Evolutionary conservation across 768 basidiomycete genomes (phyloP).

Genomic region (Lactifluus pinguis): DNA sequence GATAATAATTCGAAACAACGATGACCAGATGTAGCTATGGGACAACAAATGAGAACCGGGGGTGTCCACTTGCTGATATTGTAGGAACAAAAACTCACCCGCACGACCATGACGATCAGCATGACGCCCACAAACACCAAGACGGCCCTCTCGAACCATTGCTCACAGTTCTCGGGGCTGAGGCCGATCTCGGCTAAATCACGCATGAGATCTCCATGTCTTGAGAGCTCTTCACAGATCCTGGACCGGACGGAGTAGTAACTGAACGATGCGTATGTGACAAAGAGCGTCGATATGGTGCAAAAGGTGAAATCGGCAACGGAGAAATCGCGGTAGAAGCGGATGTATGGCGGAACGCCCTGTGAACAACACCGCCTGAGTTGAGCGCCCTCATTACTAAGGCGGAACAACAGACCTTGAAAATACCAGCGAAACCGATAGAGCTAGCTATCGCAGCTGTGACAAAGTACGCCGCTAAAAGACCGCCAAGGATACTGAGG

Average conservation of each 20-base stretch:
- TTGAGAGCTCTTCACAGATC: constrained; percentile 66
- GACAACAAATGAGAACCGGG: not conserved
- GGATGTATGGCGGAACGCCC: constrained; percentile 57
- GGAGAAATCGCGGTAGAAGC: constrained; percentile 75
- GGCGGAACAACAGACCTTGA: constrained; percentile 39
- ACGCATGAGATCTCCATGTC: constrained; percentile 66
- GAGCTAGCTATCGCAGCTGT: constrained; percentile 54
- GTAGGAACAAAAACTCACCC: constrained; percentile 38
- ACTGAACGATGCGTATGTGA: constrained; percentile 52
- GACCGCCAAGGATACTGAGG: constrained; percentile 45
- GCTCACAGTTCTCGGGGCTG: constrained; percentile 73
- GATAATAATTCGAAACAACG: constrained; percentile 58
- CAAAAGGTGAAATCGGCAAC: constrained; percentile 71
- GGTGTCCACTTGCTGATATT: not conserved
- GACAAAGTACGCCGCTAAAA: constrained; percentile 58
- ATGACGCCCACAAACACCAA: constrained; percentile 49
- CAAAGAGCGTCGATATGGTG: constrained; percentile 45
- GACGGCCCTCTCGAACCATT: constrained; percentile 62
- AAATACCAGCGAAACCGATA: constrained; percentile 59
- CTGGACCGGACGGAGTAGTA: constrained; percentile 43
- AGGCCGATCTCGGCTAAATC: constrained; percentile 63
- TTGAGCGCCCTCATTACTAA: not conserved
- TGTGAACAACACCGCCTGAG: constrained; percentile 22
- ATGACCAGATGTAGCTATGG: constrained; percentile 67
- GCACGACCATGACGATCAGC: constrained; percentile 52